Base-by-base conservation (phyloP, 768 basidiomycete species). In the Suillus lakei region DNA sequence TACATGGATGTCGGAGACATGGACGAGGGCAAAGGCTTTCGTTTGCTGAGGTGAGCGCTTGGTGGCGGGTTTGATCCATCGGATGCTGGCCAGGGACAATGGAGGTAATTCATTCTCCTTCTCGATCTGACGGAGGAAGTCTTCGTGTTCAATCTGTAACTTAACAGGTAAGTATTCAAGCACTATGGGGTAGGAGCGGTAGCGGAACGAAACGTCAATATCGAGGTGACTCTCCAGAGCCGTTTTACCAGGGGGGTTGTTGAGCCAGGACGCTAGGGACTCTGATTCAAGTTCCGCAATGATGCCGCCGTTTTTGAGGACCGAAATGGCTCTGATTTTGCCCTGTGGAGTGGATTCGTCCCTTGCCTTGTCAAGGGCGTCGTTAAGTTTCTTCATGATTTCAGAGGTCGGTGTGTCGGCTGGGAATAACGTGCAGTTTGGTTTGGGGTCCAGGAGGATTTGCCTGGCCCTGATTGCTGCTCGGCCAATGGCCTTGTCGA, bases 1-100 rank as follows among this genome's bases (percentile, higher is more conserved):
- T 26, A 62, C 48, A 15, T 71, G 59, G 3, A 61, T 34, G 8
- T 64, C 53, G 7, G 10, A 41, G 62, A 79, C 69, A 0, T 63
- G 64, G 10, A 79, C 48, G 18, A 78, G 67, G 0, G 71, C 56
- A 58, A 76, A 72, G 1, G 75, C 75, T 44, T 34, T 0, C 61
- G 59, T 0, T 38, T 3, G 12, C 18, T 32, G 16, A 3, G 18
- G 3, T 38, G 36, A 38, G 1, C 36, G 10, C 36, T 44, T 44
- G 21, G 18, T n/a, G 1, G 43, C 16, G 0, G 21, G 43, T n/a
- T 44, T 44, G 43, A 44, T 44, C 43, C 43, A 44, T 5, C 43
- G 0, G 6, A 44, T 44, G 1, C 5, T 21, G 43, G 43, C 43
- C 7, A 44, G 7, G 43, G 43, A 43, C 5, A 4, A 6, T 7